These are phyloP conservation scores for Bocquillonia castaneifolia DNA, from an alignment of 441 rosid species.

Conservation along the genomic window DNA sequence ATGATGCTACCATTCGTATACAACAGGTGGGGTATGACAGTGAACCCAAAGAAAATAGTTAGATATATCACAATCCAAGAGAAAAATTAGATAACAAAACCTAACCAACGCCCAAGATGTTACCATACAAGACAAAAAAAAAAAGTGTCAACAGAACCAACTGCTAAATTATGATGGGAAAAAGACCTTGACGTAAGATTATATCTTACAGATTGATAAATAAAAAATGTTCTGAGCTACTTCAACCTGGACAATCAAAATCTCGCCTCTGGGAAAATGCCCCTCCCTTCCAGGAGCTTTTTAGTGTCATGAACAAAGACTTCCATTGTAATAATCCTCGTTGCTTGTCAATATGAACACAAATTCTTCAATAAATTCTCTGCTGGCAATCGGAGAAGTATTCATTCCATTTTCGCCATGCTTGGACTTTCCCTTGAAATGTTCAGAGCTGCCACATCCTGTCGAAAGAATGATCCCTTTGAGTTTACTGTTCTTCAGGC, in stretches of 20 bases:
- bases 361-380: constrained; percentile 21
- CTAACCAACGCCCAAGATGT: constrained; percentile 17
- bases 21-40: not conserved
- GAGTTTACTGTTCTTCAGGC: constrained; percentile 21
- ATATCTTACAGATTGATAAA: constrained; percentile 31
- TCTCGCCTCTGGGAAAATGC: constrained; percentile 24
- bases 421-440: constrained; percentile 17
- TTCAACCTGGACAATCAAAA: constrained; percentile 25
- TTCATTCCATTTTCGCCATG: constrained; percentile 18
- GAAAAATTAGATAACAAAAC: constrained; percentile 13
- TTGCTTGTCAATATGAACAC: constrained; percentile 18
- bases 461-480: constrained; percentile 19
- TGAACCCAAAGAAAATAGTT: not conserved
- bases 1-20: constrained; percentile 4
- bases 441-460: constrained; percentile 21
- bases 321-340: constrained; percentile 10
- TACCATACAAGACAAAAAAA: constrained; percentile 11
- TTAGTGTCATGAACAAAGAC: constrained; percentile 12
- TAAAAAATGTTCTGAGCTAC: constrained; percentile 30
- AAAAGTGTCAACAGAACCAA: constrained; percentile 14
- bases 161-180: constrained; percentile 8
- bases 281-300: constrained; percentile 19
- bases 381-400: constrained; percentile 10
- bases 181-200: constrained; percentile 14
- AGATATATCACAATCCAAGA: not conserved